Percentiles rank a stretch among this genome's conserved stretches.
These are phyloP conservation scores for Miamiensis avidus DNA, from an alignment of 169 alveolate species.

Conservation along the genomic window DNA sequence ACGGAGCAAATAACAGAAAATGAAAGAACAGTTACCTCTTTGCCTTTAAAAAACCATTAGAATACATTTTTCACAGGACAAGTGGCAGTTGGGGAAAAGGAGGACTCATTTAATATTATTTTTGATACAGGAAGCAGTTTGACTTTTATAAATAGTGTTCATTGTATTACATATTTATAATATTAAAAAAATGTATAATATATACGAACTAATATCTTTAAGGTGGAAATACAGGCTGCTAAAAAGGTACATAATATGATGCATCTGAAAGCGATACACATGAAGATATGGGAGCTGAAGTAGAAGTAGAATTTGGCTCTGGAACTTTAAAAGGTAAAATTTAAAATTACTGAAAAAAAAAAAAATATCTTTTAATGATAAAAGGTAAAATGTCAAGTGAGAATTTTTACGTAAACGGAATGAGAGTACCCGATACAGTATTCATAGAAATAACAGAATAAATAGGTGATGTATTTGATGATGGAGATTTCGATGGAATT, in stretches of 20 bases:
- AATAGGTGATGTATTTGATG: constrained; percentile 54
- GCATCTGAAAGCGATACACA: not conserved
- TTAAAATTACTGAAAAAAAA: not conserved
- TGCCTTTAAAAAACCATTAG: not conserved
- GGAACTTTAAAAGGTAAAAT: not conserved
- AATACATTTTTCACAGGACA: not conserved
- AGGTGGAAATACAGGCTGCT: not conserved
- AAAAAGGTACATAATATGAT: not conserved
- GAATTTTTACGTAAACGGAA: not conserved
- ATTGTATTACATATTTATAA: not conserved
- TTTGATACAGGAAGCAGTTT: not conserved
- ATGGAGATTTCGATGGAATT: constrained; percentile 55
- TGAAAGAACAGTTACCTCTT: too few relatives aligned
- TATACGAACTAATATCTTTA: too few relatives aligned
- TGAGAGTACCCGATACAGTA: not conserved
- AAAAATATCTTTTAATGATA: too few relatives aligned
- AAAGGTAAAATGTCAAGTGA: not conserved
- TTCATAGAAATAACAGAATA: constrained; percentile 57
- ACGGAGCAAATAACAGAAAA: too few relatives aligned
- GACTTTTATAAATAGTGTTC: not conserved
- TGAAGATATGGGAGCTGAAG: not conserved
- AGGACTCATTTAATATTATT: too few relatives aligned
- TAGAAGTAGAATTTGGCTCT: not conserved
- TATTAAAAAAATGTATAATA: too few relatives aligned
- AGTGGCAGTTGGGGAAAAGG: not conserved